phyloP scores from a whole-genome alignment of 352 stramenopile genomes.

The Discostella stelligera region DNA sequence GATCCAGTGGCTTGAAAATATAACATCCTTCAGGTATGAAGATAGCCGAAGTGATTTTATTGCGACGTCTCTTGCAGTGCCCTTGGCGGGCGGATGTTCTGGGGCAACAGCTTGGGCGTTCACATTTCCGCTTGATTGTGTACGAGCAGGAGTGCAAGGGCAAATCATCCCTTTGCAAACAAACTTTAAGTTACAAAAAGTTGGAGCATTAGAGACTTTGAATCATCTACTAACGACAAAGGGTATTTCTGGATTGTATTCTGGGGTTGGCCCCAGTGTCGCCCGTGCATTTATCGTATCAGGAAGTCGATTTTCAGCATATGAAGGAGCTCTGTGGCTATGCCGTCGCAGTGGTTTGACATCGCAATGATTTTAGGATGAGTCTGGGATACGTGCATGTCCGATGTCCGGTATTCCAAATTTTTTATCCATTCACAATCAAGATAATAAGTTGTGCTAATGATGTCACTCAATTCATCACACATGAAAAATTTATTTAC shows the following conservation, averaged over 20 bases:
- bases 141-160: conserved; percentile 76
- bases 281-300: conserved; percentile 78
- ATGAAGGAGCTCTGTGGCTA: conserved; percentile 72
- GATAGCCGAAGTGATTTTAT: conserved; percentile 17
- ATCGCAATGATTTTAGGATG: conserved; percentile 32
- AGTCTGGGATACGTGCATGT: conserved; percentile 30
- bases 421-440: not conserved
- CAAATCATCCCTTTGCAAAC: conserved; percentile 32
- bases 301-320: conserved; percentile 77
- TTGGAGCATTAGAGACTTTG: conserved; percentile 52
- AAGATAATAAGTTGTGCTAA: not conserved
- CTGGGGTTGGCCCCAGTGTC: conserved; percentile 70
- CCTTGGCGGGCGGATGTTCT: conserved; percentile 66
- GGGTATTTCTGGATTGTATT: conserved; percentile 68
- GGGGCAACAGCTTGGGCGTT: conserved; percentile 72
- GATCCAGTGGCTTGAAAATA: conserved; percentile 28
- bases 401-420: conserved; percentile 3
- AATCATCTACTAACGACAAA: conserved; percentile 59
- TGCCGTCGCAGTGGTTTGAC: conserved; percentile 53
- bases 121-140: conserved; percentile 79
- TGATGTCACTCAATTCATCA: no score
- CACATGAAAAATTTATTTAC: no score
- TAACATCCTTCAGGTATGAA: not conserved
- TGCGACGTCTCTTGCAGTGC: conserved; percentile 53
- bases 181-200: conserved; percentile 26